Conservation (phyloP, 176 grass and related monocot genomes). For the Musa schizocarpa region DNA sequence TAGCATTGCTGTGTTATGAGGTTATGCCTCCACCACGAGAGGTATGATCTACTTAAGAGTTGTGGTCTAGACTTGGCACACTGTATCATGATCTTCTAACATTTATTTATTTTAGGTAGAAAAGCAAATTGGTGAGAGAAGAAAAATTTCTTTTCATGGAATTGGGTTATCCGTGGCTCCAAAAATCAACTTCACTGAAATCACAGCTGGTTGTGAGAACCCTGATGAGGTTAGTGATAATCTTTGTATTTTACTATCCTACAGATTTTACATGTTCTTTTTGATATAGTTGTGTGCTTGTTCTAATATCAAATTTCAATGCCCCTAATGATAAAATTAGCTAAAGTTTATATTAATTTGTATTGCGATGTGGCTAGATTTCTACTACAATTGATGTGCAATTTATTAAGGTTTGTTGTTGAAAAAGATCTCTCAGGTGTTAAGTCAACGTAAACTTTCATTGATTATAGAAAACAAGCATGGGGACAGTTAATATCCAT, state of each 20-base stretch:
- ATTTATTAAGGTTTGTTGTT: too few species aligned
- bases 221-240: constrained; percentile 47
- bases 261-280: neutral
- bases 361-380: too few species aligned
- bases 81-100: neutral
- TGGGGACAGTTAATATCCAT: too few species aligned
- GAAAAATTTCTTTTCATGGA: constrained; percentile 77
- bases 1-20: constrained; percentile 78
- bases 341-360: too few species aligned
- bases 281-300: neutral
- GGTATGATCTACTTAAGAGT: constrained; percentile 24
- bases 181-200: constrained; percentile 54
- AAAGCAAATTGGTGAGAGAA: constrained; percentile 88
- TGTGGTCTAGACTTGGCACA: neutral
- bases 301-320: neutral
- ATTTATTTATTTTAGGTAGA: constrained; percentile 34
- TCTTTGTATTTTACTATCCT: neutral
- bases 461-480: too few species aligned
- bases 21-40: constrained; percentile 88
- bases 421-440: too few species aligned
- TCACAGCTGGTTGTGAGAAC: constrained; percentile 38
- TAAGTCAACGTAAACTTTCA: too few species aligned
- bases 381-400: too few species aligned
- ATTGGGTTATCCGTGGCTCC: constrained; percentile 64
- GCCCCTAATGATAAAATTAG: too few species aligned